Evolutionary conservation across 2,329 filamentous ascomycete genomes (phyloP).

Genomic region (Emericellopsis cladophorae): DNA sequence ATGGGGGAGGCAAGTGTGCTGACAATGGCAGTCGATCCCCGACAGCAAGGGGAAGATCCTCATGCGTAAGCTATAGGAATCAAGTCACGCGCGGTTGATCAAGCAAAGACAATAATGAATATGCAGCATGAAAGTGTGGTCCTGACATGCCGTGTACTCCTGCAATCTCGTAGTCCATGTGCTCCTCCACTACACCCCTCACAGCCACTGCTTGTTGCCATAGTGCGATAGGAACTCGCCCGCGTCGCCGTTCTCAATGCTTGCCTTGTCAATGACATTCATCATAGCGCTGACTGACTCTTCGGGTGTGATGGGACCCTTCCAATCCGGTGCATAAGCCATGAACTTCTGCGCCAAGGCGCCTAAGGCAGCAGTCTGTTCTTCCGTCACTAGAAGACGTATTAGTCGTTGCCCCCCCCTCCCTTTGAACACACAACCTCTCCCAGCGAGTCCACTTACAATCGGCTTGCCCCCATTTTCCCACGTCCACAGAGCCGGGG

Average conservation of each 20-base stretch:
- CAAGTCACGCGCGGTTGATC: too few relatives aligned
- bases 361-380: neutral
- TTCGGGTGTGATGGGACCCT: slow-evolving; percentile 2
- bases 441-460: neutral
- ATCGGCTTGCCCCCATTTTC: neutral
- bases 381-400: neutral
- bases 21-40: neutral
- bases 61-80: neutral
- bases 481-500: slow-evolving; percentile 3
- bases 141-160: too few relatives aligned
- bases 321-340: slow-evolving; percentile 2
- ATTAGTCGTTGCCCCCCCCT: neutral
- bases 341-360: neutral
- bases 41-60: neutral
- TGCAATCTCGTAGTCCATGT: too few relatives aligned
- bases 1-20: neutral
- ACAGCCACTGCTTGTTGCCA: slow-evolving; percentile 4
- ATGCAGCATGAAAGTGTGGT: too few relatives aligned
- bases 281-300: neutral
- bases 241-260: slow-evolving; percentile 1
- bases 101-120: too few relatives aligned
- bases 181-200: neutral
- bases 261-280: neutral
- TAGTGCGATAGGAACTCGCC: slow-evolving; percentile 3
- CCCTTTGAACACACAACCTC: neutral